Conservation (phyloP, 139 green algal genomes). For the Microglena sp. region DNA sequence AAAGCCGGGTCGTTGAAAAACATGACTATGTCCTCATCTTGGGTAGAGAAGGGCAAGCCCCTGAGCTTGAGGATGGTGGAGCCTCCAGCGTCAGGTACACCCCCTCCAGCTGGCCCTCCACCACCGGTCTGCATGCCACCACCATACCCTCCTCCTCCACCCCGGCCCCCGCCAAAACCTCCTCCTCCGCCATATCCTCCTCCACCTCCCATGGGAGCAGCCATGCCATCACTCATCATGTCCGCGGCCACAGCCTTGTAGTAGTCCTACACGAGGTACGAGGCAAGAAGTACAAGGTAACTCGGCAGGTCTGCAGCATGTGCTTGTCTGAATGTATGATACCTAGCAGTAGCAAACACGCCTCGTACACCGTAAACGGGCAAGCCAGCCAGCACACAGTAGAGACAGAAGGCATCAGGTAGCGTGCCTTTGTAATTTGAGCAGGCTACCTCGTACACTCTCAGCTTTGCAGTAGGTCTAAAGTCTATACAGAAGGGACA, state of each 20-base stretch:
- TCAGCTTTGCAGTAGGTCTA: no score
- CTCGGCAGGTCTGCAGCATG: no score
- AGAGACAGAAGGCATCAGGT: no score
- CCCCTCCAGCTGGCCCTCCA: background rate
- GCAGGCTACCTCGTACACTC: no score
- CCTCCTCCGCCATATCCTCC: background rate
- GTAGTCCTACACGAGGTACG: slow-evolving; percentile 62
- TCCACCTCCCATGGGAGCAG: background rate
- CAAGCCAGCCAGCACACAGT: no score
- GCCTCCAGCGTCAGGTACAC: slow-evolving; percentile 1
- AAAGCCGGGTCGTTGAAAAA: slow-evolving; percentile 68
- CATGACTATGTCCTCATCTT: slow-evolving; percentile 56
- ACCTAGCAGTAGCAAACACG: no score
- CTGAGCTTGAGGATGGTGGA: slow-evolving; percentile 68
- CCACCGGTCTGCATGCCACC: no score
- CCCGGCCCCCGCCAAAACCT: background rate
- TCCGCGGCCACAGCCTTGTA: slow-evolving; percentile 52
- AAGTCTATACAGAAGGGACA: no score
- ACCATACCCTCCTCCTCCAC: background rate
- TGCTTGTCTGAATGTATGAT: no score
- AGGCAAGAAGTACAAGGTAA: no score
- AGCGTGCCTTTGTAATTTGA: no score
- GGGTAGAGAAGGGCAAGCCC: slow-evolving; percentile 70
- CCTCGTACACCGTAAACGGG: no score
- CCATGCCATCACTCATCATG: slow-evolving; percentile 23